Conservation (phyloP, 768 basidiomycete genomes). For the Kwoniella heveanensis region DNA sequence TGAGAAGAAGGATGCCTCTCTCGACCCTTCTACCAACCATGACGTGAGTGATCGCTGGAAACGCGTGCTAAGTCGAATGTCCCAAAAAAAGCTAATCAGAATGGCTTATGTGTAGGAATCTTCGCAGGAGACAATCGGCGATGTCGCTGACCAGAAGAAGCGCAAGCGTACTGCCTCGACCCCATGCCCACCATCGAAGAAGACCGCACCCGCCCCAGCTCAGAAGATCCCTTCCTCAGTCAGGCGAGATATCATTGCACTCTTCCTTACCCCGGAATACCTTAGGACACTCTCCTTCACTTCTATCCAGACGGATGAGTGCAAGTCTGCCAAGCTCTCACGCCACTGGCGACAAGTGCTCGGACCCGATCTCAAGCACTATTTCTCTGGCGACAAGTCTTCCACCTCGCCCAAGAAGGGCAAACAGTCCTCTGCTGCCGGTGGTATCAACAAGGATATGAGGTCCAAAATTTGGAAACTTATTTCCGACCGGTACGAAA, state of each 20-base stretch:
- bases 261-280: constrained; percentile 18
- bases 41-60: no score
- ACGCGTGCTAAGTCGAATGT: no score
- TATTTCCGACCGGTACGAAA: constrained; percentile 30
- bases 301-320: constrained; percentile 1
- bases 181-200: constrained; percentile 11
- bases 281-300: constrained; percentile 21
- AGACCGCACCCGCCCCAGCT: constrained; percentile 21
- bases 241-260: constrained; percentile 25
- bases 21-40: no score
- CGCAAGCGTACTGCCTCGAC: background rate
- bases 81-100: no score
- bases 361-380: constrained; percentile 25
- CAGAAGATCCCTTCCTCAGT: constrained; percentile 28
- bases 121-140: background rate
- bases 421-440: constrained; percentile 8
- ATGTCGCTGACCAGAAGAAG: background rate
- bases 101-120: background rate
- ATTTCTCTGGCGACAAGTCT: constrained; percentile 7
- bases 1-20: no score
- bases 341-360: constrained; percentile 47
- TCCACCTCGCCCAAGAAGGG: constrained; percentile 7
- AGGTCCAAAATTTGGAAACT: constrained; percentile 34
- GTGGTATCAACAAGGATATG: constrained; percentile 13
- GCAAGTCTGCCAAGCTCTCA: constrained; percentile 24